Evolutionary conservation across 176 grass and related monocot genomes (phyloP), one percentile per base, ranked within the genome.

Genomic region (Eragrostis curvula): DNA sequence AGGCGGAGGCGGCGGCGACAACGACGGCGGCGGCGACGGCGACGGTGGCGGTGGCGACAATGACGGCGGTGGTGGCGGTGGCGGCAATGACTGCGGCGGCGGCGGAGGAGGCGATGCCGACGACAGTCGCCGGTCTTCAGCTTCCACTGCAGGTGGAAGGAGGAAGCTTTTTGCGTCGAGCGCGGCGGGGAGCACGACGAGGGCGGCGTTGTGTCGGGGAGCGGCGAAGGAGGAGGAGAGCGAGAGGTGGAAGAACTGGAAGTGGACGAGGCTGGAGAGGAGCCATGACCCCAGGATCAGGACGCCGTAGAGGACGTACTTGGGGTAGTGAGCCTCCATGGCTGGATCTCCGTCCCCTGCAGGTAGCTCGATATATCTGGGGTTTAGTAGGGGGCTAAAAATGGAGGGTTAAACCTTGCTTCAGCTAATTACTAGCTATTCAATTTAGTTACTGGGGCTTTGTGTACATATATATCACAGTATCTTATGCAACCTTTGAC

Each of bases 301-400:
- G 48, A 83, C 45, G 70, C 66, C 71, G 46, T 89, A 92, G 17
- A 84, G 28, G 32, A 83, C 71, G 49, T 55, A 72, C 71, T 67
- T 89, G 75, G 32, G 87, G 75, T 72, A 74, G 58, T 71, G 80
- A 17, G 52, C 70, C 70, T 89, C 86, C 81, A 89, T 85, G 77
- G 45, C 27, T 21, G 64, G 39, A 43, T 25, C 17, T 79, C 20
- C 63, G 30, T 68, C 62, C 46, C 62, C 46, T 44, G 42, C 15
- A n/a, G 10, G 55, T 25, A 60, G 57, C 9, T 60, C 9, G 42
- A 47, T 64, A 21, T 20, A 43, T 21, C 23, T 45, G 71, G 85
- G 63, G 42, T 81, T 78, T 55, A 72, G 48, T 65, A 78, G 36
- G 66, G 44, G 9, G 68, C 8, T 27, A 62, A 46, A 48, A 39